Evolutionary conservation across 495 filamentous ascomycete genomes (phyloP).

Genomic region (Trypethelium eluteriae): DNA sequence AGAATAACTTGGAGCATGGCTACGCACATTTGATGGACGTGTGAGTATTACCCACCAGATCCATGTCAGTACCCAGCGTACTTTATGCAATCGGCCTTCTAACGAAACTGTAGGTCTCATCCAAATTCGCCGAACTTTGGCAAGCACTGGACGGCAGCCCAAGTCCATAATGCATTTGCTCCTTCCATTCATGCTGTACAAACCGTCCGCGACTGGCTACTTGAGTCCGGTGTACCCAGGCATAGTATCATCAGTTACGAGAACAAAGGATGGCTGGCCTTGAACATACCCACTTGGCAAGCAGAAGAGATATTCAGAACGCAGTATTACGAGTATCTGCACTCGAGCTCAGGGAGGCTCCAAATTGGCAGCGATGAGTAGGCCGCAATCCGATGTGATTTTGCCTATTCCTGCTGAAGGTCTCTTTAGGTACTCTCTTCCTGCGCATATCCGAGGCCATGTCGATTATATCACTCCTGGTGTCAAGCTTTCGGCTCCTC

Average conservation of each 20-base stretch:
- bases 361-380: conserved; percentile 18
- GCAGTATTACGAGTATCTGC: conserved; percentile 14
- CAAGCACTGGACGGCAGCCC: conserved; percentile 14
- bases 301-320: conserved; percentile 21
- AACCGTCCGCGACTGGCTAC: conserved; percentile 15
- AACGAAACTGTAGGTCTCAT: conserved; percentile 9
- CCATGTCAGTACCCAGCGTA: not conserved
- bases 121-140: conserved; percentile 16
- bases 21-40: conserved; percentile 17
- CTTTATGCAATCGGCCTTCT: not conserved
- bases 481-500: conserved; percentile 12
- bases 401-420: not conserved
- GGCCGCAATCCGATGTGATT: not conserved
- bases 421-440: conserved; percentile 18
- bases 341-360: conserved; percentile 10
- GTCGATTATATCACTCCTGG: conserved; percentile 21
- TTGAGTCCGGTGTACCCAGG: conserved; percentile 9
- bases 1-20: conserved; percentile 15
- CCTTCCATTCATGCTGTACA: conserved; percentile 10
- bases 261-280: conserved; percentile 22
- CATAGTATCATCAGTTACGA: conserved; percentile 4
- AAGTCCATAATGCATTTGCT: conserved; percentile 14
- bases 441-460: conserved; percentile 15
- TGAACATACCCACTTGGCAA: conserved; percentile 11
- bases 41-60: not conserved